Evolutionary conservation across 2,329 filamentous ascomycete species (phyloP).

Genomic region (Colletotrichum sojae): DNA sequence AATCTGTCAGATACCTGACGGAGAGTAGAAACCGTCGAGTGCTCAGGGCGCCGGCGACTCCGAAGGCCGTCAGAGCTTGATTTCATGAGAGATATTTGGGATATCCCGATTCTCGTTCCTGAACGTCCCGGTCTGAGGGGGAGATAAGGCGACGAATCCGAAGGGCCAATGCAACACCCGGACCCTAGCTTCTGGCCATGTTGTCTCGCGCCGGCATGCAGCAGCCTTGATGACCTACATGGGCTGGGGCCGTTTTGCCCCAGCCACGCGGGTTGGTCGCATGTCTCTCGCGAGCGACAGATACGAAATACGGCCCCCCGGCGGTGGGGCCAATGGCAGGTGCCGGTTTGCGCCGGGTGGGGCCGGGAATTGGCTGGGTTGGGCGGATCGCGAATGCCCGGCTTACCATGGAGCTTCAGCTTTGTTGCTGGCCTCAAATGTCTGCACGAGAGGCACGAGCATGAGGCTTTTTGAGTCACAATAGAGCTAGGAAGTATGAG

Average conservation of each 20-base stretch:
- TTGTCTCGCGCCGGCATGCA: too few relatives aligned
- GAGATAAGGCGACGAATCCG: too few relatives aligned
- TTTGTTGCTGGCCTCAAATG: constrained; percentile 24
- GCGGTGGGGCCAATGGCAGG: constrained; percentile 15
- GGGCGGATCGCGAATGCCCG: constrained; percentile 15
- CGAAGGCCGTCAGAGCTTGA: too few relatives aligned
- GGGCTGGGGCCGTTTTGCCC: not conserved
- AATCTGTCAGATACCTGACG: too few relatives aligned
- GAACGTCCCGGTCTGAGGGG: not conserved
- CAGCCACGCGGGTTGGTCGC: constrained; percentile 7
- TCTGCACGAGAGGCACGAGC: not conserved
- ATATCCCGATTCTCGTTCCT: not conserved
- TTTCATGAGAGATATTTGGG: too few relatives aligned
- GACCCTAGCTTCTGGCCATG: too few relatives aligned
- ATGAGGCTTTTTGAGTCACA: not conserved
- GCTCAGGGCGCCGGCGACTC: too few relatives aligned
- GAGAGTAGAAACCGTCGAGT: too few relatives aligned
- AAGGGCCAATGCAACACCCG: too few relatives aligned
- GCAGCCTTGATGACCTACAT: too few relatives aligned
- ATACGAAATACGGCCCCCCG: constrained; percentile 37
- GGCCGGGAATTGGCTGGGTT: constrained; percentile 10
- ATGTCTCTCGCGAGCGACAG: constrained; percentile 29
- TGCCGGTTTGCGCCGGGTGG: constrained; percentile 24
- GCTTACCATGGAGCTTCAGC: constrained; percentile 9
- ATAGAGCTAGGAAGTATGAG: not conserved